Evolutionary conservation across 345 rosid species (phyloP), one percentile per base, ranked within the genome.

Genomic region (Moricandia arvensis): DNA sequence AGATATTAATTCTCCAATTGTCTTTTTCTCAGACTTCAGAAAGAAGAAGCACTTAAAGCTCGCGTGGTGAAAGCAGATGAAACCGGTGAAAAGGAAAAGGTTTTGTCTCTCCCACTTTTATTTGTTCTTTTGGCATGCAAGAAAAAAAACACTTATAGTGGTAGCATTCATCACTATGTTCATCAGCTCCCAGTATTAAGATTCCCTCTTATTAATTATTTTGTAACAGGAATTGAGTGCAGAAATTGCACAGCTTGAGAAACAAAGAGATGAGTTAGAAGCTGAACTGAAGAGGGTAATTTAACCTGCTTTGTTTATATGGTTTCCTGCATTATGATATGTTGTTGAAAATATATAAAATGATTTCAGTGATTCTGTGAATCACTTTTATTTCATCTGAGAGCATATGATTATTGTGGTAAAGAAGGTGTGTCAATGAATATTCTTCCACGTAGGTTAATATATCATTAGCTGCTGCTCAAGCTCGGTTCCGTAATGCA

Each of bases 31-130:
- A 89, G 95, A 80, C 57, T 73, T 18, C 95, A 89, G 75, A 94
- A 91, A 71, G 96, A 94, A 74, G 98, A 94, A 83, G 97, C 98
- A 54, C 77, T 94, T 55, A 87, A 88, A 73, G 95, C 88, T 85
- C 82, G 96, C 74, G 90, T 84, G 31, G 66, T 87, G 74, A 94
- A 94, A 87, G 85, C 95, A 70, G 83, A 80, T 74, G 97, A 94
- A 86, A 83, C 86, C 66, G 80, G 79, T 59, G 95, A 85, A 82
- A 91, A 84, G 77, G 98, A 87, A 78, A 89, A 89, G 95, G 96
- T 93, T 71, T 55, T 64, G 63, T 60, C 65, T 27, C 45, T 30
- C 57, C 18, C 11, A 7, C 35, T 45, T 68, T 74, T 45, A 54
- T 27, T 51, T 66, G 10, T 34, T 45, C 55, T 72, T 59, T 59